phyloP scores from a whole-genome alignment of 768 basidiomycete species.

The Leccinum longicurvipes region DNA sequence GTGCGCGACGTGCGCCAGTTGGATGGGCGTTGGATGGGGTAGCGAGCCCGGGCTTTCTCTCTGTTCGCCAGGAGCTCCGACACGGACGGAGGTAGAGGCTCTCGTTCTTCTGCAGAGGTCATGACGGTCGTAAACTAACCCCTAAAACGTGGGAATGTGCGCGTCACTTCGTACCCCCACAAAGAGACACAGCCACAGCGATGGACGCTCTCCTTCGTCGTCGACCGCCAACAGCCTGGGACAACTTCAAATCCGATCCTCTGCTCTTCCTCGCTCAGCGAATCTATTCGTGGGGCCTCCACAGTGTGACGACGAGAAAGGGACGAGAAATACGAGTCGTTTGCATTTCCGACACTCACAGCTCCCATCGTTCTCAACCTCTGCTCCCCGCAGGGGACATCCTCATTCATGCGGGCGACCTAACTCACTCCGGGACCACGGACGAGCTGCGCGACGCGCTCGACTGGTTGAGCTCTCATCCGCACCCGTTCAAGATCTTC shows the following conservation, averaged over 20 bases:
- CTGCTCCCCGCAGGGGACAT: conserved; percentile 4
- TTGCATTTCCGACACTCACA: conserved; percentile 10
- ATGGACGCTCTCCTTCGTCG: conserved; percentile 3
- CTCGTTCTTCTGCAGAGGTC: neutral
- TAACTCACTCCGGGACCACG: conserved; percentile 3
- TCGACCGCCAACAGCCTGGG: conserved; percentile 7
- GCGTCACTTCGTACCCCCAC: too few species aligned
- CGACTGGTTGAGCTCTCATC: conserved; percentile 6
- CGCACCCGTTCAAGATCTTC: conserved; percentile 9
- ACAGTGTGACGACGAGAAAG: neutral
- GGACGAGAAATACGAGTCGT: neutral
- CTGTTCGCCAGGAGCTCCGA: neutral
- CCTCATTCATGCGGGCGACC: conserved; percentile 7
- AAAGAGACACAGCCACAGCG: neutral
- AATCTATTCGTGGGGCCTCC: conserved; percentile 1
- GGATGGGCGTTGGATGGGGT: conserved; percentile 3
- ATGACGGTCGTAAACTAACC: too few species aligned
- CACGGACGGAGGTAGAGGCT: conserved; percentile 3
- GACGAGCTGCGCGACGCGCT: conserved; percentile 5
- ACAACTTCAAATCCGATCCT: conserved; percentile 1
- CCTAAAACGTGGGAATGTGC: too few species aligned
- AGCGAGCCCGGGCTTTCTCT: neutral
- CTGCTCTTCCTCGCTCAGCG: conserved; percentile 9
- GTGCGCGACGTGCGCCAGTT: conserved; percentile 5
- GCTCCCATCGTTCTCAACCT: conserved; percentile 2